Evolutionary conservation across 2,329 filamentous ascomycete species (phyloP).

Genomic region (Teratosphaeria pseudoeucalypti): DNA sequence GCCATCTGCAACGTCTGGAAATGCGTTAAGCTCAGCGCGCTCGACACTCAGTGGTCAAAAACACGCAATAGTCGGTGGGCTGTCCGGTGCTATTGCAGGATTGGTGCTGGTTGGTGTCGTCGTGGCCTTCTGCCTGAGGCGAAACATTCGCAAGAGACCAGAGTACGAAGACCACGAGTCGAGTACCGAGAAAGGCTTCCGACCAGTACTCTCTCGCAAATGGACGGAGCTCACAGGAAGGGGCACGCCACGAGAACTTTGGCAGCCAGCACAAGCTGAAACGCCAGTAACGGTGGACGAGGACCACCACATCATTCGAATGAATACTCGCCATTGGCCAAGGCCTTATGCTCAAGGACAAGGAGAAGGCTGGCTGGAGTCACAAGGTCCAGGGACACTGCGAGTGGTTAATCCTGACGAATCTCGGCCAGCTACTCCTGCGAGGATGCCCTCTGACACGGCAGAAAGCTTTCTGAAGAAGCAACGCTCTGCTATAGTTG

Average conservation of each 20-base stretch:
- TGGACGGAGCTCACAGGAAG: slow-evolving; percentile 8
- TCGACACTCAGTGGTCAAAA: slow-evolving; percentile 7
- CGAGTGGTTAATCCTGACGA: slow-evolving; percentile 25
- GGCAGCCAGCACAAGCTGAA: slow-evolving; percentile 7
- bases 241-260: slow-evolving; percentile 9
- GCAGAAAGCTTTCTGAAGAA: slow-evolving; percentile 13
- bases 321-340: slow-evolving; percentile 24
- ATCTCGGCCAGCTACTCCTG: slow-evolving; percentile 15
- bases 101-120: slow-evolving; percentile 19
- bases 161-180: slow-evolving; percentile 5
- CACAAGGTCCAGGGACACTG: slow-evolving; percentile 16
- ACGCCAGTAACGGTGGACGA: slow-evolving; percentile 21
- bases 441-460: slow-evolving; percentile 8
- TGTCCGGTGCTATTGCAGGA: slow-evolving; percentile 22
- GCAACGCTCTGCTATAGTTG: slow-evolving; percentile 12
- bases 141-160: slow-evolving; percentile 8
- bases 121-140: slow-evolving; percentile 17
- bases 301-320: slow-evolving; percentile 24
- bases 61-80: slow-evolving; percentile 21
- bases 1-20: background rate
- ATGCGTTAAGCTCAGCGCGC: background rate
- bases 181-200: slow-evolving; percentile 4
- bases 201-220: slow-evolving; percentile 3
- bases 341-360: slow-evolving; percentile 23
- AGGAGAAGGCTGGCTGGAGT: slow-evolving; percentile 23